Percentiles rank a stretch among this genome's conserved stretches.
These are phyloP conservation scores for Aureococcus anophagefferens DNA, from an alignment of 108 stramenopile genomes.

Conservation along the genomic window DNA sequence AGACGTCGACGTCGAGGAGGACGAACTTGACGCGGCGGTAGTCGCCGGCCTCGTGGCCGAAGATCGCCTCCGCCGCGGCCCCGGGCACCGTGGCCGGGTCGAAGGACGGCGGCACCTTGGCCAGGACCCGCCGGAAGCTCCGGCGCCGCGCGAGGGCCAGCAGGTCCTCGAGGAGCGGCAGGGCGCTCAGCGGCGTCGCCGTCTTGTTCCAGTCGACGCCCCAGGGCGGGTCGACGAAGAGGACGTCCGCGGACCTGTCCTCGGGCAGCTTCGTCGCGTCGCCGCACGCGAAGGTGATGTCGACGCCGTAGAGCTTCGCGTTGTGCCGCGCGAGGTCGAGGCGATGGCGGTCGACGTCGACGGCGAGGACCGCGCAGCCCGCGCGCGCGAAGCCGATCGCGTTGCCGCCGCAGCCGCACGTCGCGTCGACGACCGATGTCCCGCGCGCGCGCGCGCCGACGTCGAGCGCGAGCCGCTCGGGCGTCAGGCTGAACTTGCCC, in stretches of 20 bases:
- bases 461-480: background rate
- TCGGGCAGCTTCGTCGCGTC: background rate
- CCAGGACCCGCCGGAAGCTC: background rate
- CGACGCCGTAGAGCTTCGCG: background rate
- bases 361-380: background rate
- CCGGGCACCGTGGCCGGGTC: background rate
- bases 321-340: background rate
- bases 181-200: background rate
- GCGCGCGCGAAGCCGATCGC: background rate
- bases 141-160: background rate
- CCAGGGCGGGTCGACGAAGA: background rate
- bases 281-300: background rate
- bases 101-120: constrained; percentile 2
- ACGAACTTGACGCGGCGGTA: background rate
- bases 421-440: background rate
- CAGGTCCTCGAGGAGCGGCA: background rate
- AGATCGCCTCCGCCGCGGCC: background rate
- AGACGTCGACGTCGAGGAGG: too few species aligned
- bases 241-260: background rate
- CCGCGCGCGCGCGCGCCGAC: background rate
- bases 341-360: background rate
- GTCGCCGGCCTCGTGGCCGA: background rate
- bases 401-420: background rate
- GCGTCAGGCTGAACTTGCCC: background rate
- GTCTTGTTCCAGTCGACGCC: background rate